Conservation (phyloP, 352 stramenopile species). For the Phytophthora pisi region DNA sequence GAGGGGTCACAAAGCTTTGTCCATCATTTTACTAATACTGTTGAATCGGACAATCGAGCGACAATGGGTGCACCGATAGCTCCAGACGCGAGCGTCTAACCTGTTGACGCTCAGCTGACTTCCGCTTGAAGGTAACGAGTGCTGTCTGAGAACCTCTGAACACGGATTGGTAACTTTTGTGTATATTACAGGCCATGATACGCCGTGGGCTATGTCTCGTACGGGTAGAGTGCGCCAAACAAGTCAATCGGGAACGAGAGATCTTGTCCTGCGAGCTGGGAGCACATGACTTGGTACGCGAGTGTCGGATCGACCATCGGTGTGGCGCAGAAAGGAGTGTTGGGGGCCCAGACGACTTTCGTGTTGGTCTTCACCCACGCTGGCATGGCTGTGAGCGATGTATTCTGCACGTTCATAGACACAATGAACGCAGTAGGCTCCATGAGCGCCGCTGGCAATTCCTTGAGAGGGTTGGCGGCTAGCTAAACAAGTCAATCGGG, state of each 20-base stretch:
- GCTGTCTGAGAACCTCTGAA: not conserved
- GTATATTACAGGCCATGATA: not conserved
- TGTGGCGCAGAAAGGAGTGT: slow-evolving; percentile 20
- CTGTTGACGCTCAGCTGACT: not conserved
- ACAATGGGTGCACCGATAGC: not conserved
- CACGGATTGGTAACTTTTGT: not conserved
- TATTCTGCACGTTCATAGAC: slow-evolving; percentile 26
- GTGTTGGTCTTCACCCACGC: slow-evolving; percentile 22
- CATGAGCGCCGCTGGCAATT: slow-evolving; percentile 20
- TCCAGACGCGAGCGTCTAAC: not conserved
- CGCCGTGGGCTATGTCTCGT: too few species aligned
- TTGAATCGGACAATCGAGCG: not conserved
- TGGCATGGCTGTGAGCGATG: slow-evolving; percentile 11
- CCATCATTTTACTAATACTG: too few species aligned
- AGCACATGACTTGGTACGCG: slow-evolving; percentile 25
- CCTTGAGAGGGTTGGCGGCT: slow-evolving; percentile 17
- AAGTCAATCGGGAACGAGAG: slow-evolving; percentile 1
- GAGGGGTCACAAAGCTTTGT: too few species aligned
- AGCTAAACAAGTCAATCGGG: slow-evolving; percentile 14
- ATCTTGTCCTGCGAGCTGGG: not conserved
- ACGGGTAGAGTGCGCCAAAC: slow-evolving; percentile 4
- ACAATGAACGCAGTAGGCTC: slow-evolving; percentile 13
- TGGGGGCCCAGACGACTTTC: slow-evolving; percentile 16
- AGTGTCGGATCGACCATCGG: slow-evolving; percentile 21
- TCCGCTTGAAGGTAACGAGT: not conserved